Conservation (phyloP, 2,329 filamentous ascomycete genomes). For the Thielaviopsis populi region DNA sequence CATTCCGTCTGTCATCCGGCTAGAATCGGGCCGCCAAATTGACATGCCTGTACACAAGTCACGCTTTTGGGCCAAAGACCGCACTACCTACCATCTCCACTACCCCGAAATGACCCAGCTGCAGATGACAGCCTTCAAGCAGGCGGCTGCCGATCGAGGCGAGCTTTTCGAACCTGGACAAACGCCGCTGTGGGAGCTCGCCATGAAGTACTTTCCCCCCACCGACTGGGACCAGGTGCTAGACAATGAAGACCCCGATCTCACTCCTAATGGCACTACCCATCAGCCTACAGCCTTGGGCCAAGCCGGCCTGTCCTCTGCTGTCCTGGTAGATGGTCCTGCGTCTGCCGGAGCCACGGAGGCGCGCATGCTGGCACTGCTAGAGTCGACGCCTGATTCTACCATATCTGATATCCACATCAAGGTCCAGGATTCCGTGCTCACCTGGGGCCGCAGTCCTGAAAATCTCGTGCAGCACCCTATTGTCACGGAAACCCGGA, state of each 20-base stretch:
- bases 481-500: slow-evolving; percentile 46
- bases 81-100: slow-evolving; percentile 42
- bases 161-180: slow-evolving; percentile 40
- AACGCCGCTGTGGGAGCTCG: slow-evolving; percentile 39
- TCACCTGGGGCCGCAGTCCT: slow-evolving; percentile 61
- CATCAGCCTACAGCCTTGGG: not conserved
- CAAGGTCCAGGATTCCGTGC: slow-evolving; percentile 48
- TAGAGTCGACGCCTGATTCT: slow-evolving; percentile 53
- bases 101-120: slow-evolving; percentile 50
- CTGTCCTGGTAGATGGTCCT: not conserved
- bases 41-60: slow-evolving; percentile 41
- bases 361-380: slow-evolving; percentile 16
- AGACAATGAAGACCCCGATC: not conserved
- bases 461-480: slow-evolving; percentile 55
- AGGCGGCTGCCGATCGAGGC: slow-evolving; percentile 34
- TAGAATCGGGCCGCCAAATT: slow-evolving; percentile 40
- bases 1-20: slow-evolving; percentile 35
- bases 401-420: slow-evolving; percentile 47
- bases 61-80: slow-evolving; percentile 43
- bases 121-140: slow-evolving; percentile 40
- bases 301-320: not conserved
- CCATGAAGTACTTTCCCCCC: slow-evolving; percentile 44
- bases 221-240: slow-evolving; percentile 20
- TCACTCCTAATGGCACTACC: not conserved
- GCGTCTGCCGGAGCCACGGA: not conserved